Percentiles rank a stretch among this genome's conserved stretches.
Evolutionary conservation across 2,329 filamentous ascomycete species (phyloP).

Genomic region (Sclerotinia glacialis): DNA sequence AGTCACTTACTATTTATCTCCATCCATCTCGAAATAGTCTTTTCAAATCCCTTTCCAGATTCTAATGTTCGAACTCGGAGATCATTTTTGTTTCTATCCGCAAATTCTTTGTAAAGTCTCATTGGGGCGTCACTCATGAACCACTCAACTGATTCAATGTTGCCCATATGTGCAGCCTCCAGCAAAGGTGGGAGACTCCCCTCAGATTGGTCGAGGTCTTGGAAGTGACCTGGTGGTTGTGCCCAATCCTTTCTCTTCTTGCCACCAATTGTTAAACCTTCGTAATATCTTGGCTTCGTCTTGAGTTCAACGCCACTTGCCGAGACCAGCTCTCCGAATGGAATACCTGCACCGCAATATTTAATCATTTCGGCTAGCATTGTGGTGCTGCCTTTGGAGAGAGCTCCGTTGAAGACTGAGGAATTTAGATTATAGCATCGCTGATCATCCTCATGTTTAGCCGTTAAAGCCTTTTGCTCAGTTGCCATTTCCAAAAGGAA

Average conservation of each 20-base stretch:
- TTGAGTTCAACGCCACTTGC: slow-evolving; percentile 61
- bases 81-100: slow-evolving; percentile 59
- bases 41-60: slow-evolving; percentile 60
- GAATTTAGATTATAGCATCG: slow-evolving; percentile 37
- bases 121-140: slow-evolving; percentile 70
- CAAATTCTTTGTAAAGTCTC: slow-evolving; percentile 67
- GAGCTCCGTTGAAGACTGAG: slow-evolving; percentile 45
- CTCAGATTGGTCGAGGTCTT: slow-evolving; percentile 42
- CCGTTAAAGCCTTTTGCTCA: slow-evolving; percentile 32
- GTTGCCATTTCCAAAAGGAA: slow-evolving; percentile 33
- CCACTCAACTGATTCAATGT: slow-evolving; percentile 70
- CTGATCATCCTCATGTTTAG: slow-evolving; percentile 31
- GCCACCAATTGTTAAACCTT: slow-evolving; percentile 72
- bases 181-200: slow-evolving; percentile 57
- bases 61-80: slow-evolving; percentile 59
- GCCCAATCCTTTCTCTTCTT: slow-evolving; percentile 76
- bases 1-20: slow-evolving; percentile 53
- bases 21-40: slow-evolving; percentile 61
- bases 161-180: slow-evolving; percentile 54
- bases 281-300: slow-evolving; percentile 69
- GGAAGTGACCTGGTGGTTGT: slow-evolving; percentile 55
- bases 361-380: slow-evolving; percentile 64
- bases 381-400: slow-evolving; percentile 50
- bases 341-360: slow-evolving; percentile 64
- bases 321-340: slow-evolving; percentile 64